These are phyloP conservation scores for Gypsophila paniculata DNA, from an alignment of 179 eudicot genomes.

Conservation along the genomic window DNA sequence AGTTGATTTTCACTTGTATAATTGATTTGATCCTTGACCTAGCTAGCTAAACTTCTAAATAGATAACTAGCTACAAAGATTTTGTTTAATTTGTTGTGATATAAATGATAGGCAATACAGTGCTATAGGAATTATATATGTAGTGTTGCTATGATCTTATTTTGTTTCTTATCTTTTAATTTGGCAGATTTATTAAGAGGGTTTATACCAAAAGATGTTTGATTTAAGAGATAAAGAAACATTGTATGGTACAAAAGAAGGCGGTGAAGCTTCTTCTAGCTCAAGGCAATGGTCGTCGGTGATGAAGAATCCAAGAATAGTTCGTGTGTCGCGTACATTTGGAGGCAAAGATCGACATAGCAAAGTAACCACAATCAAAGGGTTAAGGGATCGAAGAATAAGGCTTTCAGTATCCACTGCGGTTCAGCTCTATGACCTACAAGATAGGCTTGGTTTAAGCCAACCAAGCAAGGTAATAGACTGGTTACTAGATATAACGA, in stretches of 20 bases:
- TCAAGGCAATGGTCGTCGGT: conserved; percentile 52
- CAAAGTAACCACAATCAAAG: conserved; percentile 79
- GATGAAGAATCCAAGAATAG: conserved; percentile 72
- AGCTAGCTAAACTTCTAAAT: not conserved
- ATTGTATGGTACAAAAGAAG: conserved; percentile 31
- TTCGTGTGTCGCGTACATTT: conserved; percentile 66
- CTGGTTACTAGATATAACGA: conserved; percentile 69
- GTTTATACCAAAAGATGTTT: conserved; percentile 35
- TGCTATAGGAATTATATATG: too few species aligned
- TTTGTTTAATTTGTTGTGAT: too few species aligned
- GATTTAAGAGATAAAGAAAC: conserved; percentile 40
- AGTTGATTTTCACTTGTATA: too few species aligned
- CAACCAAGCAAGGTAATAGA: conserved; percentile 94
- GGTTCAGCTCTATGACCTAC: conserved; percentile 82
- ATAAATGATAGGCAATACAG: too few species aligned
- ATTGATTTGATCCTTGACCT: not conserved
- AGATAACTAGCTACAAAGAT: too few species aligned
- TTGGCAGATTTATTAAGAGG: conserved; percentile 14
- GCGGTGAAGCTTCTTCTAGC: conserved; percentile 25
- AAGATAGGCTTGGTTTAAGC: conserved; percentile 80
- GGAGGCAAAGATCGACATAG: conserved; percentile 95
- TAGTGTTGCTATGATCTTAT: not conserved
- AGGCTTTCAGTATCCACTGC: conserved; percentile 86
- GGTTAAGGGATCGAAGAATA: conserved; percentile 74
- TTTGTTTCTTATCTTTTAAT: not conserved